Evolutionary conservation across 2,329 filamentous ascomycete species (phyloP), one percentile per base, ranked within the genome.

Genomic region (Leptographium galeiforme): DNA sequence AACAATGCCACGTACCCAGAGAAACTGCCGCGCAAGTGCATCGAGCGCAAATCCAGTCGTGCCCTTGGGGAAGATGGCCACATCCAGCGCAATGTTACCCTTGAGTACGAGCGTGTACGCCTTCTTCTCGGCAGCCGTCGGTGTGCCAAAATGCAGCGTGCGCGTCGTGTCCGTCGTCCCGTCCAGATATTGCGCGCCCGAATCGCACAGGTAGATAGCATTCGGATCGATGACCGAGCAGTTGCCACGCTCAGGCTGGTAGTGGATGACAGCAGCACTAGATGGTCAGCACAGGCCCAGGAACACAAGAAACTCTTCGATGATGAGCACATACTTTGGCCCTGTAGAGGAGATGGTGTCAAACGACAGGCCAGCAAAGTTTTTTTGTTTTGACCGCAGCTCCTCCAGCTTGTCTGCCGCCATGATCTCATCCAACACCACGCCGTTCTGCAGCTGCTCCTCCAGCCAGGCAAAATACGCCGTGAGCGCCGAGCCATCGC

Each of bases 391-490:
- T 44, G 78, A 76, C 53, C 89, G 81, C 49, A 89, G 73, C 56
- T 80, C 76, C 66, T 95, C 89, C 2, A 98, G 76, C 70, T 95
- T 94, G 65, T 96, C 88, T 16, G 90, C 89, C n/a, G 81, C 93
- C 59, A 87, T 77, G 2, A 96, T 89, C 66, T 98, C 93, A 63
- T 97, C 89, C 8, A 98, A 69, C 5, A 72, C 77, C 1, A 77
- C 77, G 57, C 85, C 85, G 66, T 91, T 84, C 59, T 76, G 79
- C 30, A 98, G 73, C 63, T 96, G 85, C 62, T 96, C 80, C 67
- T 98, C 93, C 4, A 98, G 77, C 93, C 93, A 98, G 13, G 93
- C 89, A 67, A 98, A 96, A 67, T 89, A 98, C 65, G 95, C 83
- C 53, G 82, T 90, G 57, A 97, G 69, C 2, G 93, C 91, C 48